Evolutionary conservation across 1,139 yeast genomes (phyloP), one percentile per base, ranked within the genome.

Genomic region (Hansenula sp.): DNA sequence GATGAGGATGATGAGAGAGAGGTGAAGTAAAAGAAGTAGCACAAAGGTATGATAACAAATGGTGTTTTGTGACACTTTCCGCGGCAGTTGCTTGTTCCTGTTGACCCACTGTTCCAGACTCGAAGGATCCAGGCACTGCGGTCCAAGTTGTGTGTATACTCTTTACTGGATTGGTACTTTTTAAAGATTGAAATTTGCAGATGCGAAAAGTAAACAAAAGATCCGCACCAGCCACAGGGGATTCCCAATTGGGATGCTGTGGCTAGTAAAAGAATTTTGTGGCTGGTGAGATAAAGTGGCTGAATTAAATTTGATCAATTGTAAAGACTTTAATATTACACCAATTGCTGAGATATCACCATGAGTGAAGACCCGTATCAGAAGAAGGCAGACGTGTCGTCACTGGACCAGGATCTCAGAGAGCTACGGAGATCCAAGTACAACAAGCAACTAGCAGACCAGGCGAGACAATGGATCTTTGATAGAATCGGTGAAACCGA

Each of bases 321-420:
- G n/a, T n/a, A n/a, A n/a, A n/a, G n/a, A n/a, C n/a, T n/a, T n/a
- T n/a, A n/a, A n/a, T n/a, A n/a, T n/a, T n/a, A n/a, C n/a, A n/a
- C n/a, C n/a, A n/a, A n/a, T n/a, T n/a, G n/a, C n/a, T n/a, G n/a
- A 12, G 13, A 29, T 17, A 3, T 16, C 9, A 29, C 10, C 22
- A 36, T 13, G 24, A 38, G 32, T 32, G 45, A 47, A 19, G 49
- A 48, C 28, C 47, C 48, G 18, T 52, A 56, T 32, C 55, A 46
- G 14, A 52, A 43, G 32, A 56, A 52, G 36, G 55, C 68, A 16
- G 71, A 66, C 40, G 69, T 68, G 17, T 72, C 84, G 1, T 77
- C 80, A 32, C 58, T 79, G 30, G 86, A 81, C 52, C 77, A 78
- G 39, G 86, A 80, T 53, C 59, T 81, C 30, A 60, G 56, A 33